Percentiles rank a stretch among this genome's conserved stretches.
Evolutionary conservation across 345 rosid species (phyloP).

Genomic region (Gossypium anomalum): DNA sequence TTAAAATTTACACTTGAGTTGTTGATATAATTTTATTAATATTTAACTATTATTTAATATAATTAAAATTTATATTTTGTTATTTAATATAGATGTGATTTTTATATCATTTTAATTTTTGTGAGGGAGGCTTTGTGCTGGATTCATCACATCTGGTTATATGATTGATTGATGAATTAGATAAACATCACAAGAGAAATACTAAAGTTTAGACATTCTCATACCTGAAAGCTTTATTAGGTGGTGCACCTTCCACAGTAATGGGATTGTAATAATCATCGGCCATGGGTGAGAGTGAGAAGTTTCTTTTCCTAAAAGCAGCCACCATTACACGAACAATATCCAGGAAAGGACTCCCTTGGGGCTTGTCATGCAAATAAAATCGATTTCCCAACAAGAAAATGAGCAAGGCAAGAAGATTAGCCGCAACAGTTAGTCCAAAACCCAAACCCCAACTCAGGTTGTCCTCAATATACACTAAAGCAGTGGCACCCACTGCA

Average conservation of each 20-base stretch:
- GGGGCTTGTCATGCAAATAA: constrained; percentile 17
- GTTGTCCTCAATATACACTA: constrained; percentile 21
- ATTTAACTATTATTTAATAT: too few species aligned
- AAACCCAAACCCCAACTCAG: constrained; percentile 27
- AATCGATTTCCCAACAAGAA: constrained; percentile 18
- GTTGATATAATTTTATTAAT: too few species aligned
- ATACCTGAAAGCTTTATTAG: constrained; percentile 30
- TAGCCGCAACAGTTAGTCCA: constrained; percentile 19
- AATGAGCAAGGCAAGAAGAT: constrained; percentile 2
- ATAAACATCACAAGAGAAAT: too few species aligned
- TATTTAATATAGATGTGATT: too few species aligned
- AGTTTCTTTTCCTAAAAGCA: constrained; percentile 17
- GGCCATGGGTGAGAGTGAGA: not conserved
- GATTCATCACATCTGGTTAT: too few species aligned
- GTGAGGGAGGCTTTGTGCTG: too few species aligned
- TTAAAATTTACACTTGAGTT: too few species aligned
- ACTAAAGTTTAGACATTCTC: too few species aligned
- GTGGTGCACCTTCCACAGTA: not conserved
- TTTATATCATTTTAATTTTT: too few species aligned
- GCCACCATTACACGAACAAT: constrained; percentile 23
- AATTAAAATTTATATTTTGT: too few species aligned
- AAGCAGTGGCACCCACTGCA: not conserved
- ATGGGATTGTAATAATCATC: constrained; percentile 14
- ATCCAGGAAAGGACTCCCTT: constrained; percentile 23
- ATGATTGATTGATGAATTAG: too few species aligned